These are phyloP conservation scores for Aspergillus pseudoterreus DNA, from an alignment of 2,329 filamentous ascomycete genomes.

Conservation along the genomic window DNA sequence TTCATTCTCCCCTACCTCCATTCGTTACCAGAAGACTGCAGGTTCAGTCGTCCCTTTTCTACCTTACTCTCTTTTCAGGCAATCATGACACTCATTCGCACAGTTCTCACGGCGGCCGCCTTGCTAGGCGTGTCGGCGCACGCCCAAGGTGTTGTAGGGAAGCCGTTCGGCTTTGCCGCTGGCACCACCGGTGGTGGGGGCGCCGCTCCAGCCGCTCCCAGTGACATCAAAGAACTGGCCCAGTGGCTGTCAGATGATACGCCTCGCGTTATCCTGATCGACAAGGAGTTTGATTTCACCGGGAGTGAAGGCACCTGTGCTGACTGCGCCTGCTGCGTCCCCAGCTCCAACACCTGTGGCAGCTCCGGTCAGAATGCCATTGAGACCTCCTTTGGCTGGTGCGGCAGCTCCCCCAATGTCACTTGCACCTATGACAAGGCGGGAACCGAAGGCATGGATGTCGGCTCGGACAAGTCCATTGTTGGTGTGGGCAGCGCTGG, in stretches of 20 bases:
- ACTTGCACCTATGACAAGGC: conserved; percentile 50
- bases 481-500: conserved; percentile 51
- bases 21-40: background rate
- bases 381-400: conserved; percentile 49
- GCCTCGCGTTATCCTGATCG: conserved; percentile 58
- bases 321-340: conserved; percentile 28
- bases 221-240: conserved; percentile 51
- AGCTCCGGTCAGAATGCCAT: conserved; percentile 54
- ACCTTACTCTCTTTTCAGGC: background rate
- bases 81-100: conserved; percentile 17
- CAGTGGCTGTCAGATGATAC: conserved; percentile 53
- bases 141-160: conserved; percentile 22
- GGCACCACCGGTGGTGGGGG: conserved; percentile 58
- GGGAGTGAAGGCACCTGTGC: conserved; percentile 18
- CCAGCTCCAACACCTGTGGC: conserved; percentile 32
- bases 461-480: conserved; percentile 55
- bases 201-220: conserved; percentile 51
- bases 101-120: conserved; percentile 15
- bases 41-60: background rate
- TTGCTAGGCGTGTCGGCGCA: conserved; percentile 17
- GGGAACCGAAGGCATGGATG: conserved; percentile 46
- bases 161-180: conserved; percentile 44
- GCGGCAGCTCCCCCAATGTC: conserved; percentile 50
- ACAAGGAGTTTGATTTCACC: conserved; percentile 41
- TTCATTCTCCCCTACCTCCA: background rate